Evolutionary conservation across 1,284 basidiomycete species (phyloP).

Genomic region (Singerocomus inundabilis): DNA sequence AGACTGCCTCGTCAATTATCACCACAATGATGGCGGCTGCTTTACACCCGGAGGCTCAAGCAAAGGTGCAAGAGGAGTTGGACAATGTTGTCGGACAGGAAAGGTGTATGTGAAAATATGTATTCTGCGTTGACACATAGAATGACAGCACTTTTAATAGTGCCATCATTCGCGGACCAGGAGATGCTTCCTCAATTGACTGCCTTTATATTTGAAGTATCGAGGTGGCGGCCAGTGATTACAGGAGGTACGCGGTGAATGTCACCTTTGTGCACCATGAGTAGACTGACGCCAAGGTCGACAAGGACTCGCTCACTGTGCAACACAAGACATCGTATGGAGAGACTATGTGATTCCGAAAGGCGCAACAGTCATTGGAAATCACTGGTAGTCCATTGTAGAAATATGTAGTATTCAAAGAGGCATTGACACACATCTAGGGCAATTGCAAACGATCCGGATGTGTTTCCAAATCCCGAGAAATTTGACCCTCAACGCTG

Average conservation of each 20-base stretch:
- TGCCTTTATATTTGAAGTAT: constrained; percentile 4
- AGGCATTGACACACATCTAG: not conserved
- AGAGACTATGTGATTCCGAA: constrained; percentile 9
- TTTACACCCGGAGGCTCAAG: constrained; percentile 37
- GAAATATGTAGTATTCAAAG: too few species aligned
- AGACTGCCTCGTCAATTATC: constrained; percentile 35
- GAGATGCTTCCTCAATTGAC: not conserved
- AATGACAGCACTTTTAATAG: not conserved
- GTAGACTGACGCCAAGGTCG: not conserved
- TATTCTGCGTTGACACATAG: not conserved
- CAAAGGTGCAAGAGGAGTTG: constrained; percentile 42
- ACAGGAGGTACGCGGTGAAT: not conserved
- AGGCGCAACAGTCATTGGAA: constrained; percentile 9
- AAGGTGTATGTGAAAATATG: constrained; percentile 28
- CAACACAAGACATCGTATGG: constrained; percentile 8
- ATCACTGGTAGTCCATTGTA: not conserved
- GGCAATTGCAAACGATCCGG: constrained; percentile 11
- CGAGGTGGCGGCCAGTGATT: constrained; percentile 8
- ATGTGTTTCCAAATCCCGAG: constrained; percentile 8
- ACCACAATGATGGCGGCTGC: constrained; percentile 48
- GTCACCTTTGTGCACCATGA: not conserved
- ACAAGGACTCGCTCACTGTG: constrained; percentile 4
- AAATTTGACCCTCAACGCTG: constrained; percentile 8
- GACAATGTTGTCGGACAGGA: constrained; percentile 40
- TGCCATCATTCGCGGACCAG: constrained; percentile 6